phyloP scores from a whole-genome alignment of 1,284 basidiomycete species.

The Austropuccinia psidii region DNA sequence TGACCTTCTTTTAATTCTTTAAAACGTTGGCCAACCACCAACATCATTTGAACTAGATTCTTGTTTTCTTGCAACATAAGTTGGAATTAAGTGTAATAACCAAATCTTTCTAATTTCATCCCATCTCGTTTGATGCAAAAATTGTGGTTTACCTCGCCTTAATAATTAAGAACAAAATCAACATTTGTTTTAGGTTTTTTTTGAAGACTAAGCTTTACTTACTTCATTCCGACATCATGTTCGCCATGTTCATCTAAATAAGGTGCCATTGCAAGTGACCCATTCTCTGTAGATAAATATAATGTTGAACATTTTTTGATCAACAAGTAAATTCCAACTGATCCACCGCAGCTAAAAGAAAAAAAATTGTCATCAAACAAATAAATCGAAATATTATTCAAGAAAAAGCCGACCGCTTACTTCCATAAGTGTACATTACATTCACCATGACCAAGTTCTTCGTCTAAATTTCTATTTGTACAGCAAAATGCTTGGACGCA shows the following conservation, averaged over 20 bases:
- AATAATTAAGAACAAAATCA: background rate
- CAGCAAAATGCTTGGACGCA: slow-evolving; percentile 95
- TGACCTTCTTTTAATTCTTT: too few species aligned
- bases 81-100: slow-evolving; percentile 82
- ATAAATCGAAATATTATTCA: background rate
- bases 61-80: slow-evolving; percentile 76
- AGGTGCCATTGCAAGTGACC: slow-evolving; percentile 78
- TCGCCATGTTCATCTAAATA: slow-evolving; percentile 95
- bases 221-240: slow-evolving; percentile 85
- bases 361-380: slow-evolving; percentile 9
- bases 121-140: slow-evolving; percentile 74
- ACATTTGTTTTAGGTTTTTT: background rate
- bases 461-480: slow-evolving; percentile 60
- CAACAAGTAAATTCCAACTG: slow-evolving; percentile 80
- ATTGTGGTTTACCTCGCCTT: slow-evolving; percentile 79
- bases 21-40: slow-evolving; percentile 87
- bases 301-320: slow-evolving; percentile 85
- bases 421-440: slow-evolving; percentile 92
- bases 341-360: slow-evolving; percentile 69
- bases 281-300: slow-evolving; percentile 82
- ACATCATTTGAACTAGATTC: slow-evolving; percentile 82
- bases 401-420: slow-evolving; percentile 54
- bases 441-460: slow-evolving; percentile 59
- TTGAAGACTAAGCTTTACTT: slow-evolving; percentile 42
- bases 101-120: slow-evolving; percentile 86